Percentiles rank a stretch among this genome's conserved stretches.
Evolutionary conservation across 805 yeast genomes (phyloP).

Genomic region (Starmerella bombicola): DNA sequence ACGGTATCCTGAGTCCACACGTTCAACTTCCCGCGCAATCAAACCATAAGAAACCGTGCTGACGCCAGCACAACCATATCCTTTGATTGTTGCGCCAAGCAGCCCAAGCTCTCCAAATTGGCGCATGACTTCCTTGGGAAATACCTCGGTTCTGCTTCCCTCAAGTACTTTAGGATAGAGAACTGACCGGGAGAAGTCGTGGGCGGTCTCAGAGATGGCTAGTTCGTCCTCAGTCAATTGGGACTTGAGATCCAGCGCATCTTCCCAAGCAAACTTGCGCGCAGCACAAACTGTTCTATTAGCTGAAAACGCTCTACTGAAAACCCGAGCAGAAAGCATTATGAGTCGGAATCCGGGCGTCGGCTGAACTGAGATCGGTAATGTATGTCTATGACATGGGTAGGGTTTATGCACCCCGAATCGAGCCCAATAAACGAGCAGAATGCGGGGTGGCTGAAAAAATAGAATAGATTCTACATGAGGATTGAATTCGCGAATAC

Average conservation of each 20-base stretch:
- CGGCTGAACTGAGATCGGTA: neutral
- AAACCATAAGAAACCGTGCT: conserved; percentile 34
- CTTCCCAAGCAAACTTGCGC: conserved; percentile 29
- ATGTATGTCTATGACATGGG: too few relatives aligned
- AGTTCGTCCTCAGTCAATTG: conserved; percentile 32
- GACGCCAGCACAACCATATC: conserved; percentile 36
- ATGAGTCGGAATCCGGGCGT: neutral
- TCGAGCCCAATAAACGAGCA: too few relatives aligned
- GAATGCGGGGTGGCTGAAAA: too few relatives aligned
- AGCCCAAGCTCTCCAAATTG: conserved; percentile 35
- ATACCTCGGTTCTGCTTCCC: conserved; percentile 32
- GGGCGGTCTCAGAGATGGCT: conserved; percentile 31
- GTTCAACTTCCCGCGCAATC: conserved; percentile 35
- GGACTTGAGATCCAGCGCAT: conserved; percentile 29
- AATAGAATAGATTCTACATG: too few relatives aligned
- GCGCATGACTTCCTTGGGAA: conserved; percentile 29
- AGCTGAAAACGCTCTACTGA: conserved; percentile 4
- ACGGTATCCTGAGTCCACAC: conserved; percentile 35
- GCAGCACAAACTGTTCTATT: neutral
- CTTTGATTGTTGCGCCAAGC: conserved; percentile 33
- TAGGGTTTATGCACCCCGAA: too few relatives aligned
- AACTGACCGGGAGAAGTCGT: conserved; percentile 30
- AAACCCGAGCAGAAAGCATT: neutral
- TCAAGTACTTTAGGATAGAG: conserved; percentile 33
- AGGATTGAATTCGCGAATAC: too few relatives aligned